Base-by-base conservation (phyloP, 495 filamentous ascomycete species). In the Apodospora peruviana region DNA sequence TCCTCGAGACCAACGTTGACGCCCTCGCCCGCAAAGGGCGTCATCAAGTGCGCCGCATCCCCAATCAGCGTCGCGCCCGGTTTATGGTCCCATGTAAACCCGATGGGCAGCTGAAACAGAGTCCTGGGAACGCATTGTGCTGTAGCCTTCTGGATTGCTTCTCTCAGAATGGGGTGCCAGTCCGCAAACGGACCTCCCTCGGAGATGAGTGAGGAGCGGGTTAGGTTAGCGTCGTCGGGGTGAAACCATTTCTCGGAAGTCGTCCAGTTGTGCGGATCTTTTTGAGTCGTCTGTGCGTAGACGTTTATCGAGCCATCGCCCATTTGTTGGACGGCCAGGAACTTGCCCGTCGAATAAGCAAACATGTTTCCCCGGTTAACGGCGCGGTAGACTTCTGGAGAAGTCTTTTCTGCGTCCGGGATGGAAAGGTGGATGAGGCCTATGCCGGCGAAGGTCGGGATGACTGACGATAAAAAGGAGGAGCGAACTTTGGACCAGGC, bases 41-140 rank as follows among this genome's bases (percentile, higher is more conserved):
- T 75, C 78, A 81, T 82, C 32, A 82, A 48, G 56, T 84, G 78
- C 12, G 80, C 80, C 0, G 81, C 78, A 63, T 84, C 81, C 2
- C 81, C 81, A 10, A 60, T 65, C 7, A 85, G 56, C 5, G 81
- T 83, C 4, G 72, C 59, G 17, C 73, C 70, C 4, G 55, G 35
- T 10, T 55, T 52, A 47, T 78, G 74, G 38, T 67, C 50, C 79
- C 79, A 85, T 7, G 44, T 55, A 45, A 62, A 61, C 18, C 74
- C 79, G 0, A 76, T 60, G 1, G 77, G 78, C 0, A 85, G 68
- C 53, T 72, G 75, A 48, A 76, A 83, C 2, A 83, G 51, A 5
- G 68, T 47, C 34, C 64, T 55, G 16, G 64, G 57, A 5, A 50
- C 49, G 27, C 55, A 61, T 37, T 51, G 45, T 5, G 44, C 56